Conservation (phyloP, 805 yeast species). For the Cyberlindnera amylophila region DNA sequence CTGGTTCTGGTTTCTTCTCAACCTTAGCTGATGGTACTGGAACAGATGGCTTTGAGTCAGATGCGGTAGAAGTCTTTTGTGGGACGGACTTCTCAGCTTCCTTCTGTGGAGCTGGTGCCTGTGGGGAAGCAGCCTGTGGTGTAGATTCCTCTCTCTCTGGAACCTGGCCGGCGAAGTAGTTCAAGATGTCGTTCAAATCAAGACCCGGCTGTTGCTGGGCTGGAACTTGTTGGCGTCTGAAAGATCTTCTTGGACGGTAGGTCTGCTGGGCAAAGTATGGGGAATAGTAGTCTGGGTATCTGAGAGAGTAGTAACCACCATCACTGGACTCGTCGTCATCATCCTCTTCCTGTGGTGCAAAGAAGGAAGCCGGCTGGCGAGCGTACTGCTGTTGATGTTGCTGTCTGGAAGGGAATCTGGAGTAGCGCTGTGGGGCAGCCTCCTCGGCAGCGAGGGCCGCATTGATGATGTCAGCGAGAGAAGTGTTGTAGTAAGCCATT, state of each 20-base stretch:
- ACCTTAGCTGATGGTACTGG: background rate
- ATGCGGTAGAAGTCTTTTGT: too few species aligned
- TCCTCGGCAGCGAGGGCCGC: slow-evolving; percentile 16
- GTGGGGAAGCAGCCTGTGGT: slow-evolving; percentile 1
- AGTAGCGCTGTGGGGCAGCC: slow-evolving; percentile 9
- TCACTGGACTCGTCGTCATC: slow-evolving; percentile 21
- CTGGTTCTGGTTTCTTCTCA: slow-evolving; percentile 9
- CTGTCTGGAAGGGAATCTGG: slow-evolving; percentile 13
- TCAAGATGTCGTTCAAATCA: slow-evolving; percentile 12
- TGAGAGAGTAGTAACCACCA: slow-evolving; percentile 15
- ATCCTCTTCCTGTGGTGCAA: slow-evolving; percentile 14
- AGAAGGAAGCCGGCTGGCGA: slow-evolving; percentile 8
- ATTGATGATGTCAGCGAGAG: slow-evolving; percentile 23
- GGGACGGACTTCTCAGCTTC: too few species aligned
- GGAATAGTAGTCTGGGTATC: slow-evolving; percentile 19
- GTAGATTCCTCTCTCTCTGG: background rate
- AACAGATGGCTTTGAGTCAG: background rate
- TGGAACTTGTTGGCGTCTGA: slow-evolving; percentile 12
- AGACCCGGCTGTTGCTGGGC: slow-evolving; percentile 1
- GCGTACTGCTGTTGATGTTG: slow-evolving; percentile 3
- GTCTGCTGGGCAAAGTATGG: slow-evolving; percentile 9
- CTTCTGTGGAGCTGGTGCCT: background rate
- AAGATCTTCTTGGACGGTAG: slow-evolving; percentile 7
- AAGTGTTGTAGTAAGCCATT: slow-evolving; percentile 18
- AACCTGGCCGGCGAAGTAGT: slow-evolving; percentile 7